A percentile compares a stretch with the other conserved stretches of the same genome.
Conservation (phyloP, 352 stramenopile species). For the Phytophthora megakarya region DNA sequence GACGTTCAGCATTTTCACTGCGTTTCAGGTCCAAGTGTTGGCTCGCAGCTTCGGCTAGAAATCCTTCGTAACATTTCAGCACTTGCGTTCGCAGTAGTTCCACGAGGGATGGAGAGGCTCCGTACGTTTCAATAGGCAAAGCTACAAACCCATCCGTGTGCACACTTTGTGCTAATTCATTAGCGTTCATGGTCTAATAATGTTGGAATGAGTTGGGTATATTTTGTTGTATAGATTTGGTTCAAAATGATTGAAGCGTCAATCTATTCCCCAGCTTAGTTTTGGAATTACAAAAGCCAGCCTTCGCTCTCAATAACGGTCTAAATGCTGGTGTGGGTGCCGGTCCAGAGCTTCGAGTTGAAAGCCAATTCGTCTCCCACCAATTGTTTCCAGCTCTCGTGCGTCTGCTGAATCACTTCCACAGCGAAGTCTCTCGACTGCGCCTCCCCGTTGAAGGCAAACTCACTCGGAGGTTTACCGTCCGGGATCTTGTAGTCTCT, state of each 20-base stretch:
- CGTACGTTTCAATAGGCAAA: conserved; percentile 30
- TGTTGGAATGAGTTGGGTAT: neutral
- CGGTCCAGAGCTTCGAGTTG: conserved; percentile 72
- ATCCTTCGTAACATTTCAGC: conserved; percentile 42
- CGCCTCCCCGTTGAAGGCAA: conserved; percentile 97
- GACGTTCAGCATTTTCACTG: conserved; percentile 51
- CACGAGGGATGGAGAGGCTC: conserved; percentile 22
- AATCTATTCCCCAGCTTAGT: too few relatives aligned
- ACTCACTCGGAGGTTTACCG: conserved; percentile 98
- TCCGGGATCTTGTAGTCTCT: conserved; percentile 99
- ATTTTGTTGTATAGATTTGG: neutral
- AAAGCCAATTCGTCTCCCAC: conserved; percentile 54
- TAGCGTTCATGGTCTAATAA: conserved; percentile 29
- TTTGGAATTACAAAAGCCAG: too few relatives aligned
- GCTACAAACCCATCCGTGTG: conserved; percentile 58
- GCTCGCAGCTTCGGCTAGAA: conserved; percentile 34
- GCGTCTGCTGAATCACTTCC: conserved; percentile 90
- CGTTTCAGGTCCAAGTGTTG: conserved; percentile 41
- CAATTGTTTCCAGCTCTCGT: conserved; percentile 89
- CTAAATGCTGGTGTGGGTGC: conserved; percentile 41
- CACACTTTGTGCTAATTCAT: conserved; percentile 29
- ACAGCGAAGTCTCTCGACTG: conserved; percentile 86
- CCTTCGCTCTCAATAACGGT: too few relatives aligned
- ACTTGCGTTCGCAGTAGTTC: conserved; percentile 34
- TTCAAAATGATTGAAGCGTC: conserved; percentile 25